Evolutionary conservation across 495 filamentous ascomycete species (phyloP).

Genomic region (Aspergillus asperescens): DNA sequence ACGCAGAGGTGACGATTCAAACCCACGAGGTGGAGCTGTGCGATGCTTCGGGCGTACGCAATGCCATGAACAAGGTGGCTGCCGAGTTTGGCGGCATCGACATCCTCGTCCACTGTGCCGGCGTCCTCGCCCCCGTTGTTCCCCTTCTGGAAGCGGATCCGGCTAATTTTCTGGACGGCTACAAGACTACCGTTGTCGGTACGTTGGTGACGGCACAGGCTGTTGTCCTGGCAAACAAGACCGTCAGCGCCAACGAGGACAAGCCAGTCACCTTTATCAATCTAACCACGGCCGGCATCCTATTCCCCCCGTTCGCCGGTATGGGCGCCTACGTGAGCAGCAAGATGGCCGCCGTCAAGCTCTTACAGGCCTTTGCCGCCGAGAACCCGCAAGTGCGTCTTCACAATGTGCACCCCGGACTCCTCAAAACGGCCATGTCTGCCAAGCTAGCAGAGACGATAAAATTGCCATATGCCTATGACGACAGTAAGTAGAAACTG

Average conservation of each 20-base stretch:
- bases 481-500: constrained; percentile 15
- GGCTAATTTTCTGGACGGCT: constrained; percentile 24
- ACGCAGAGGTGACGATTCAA: constrained; percentile 12
- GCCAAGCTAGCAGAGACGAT: constrained; percentile 13
- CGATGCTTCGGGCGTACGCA: constrained; percentile 17
- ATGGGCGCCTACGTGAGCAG: constrained; percentile 32
- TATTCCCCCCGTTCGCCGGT: constrained; percentile 24
- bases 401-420: constrained; percentile 36
- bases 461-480: constrained; percentile 15
- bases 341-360: constrained; percentile 36
- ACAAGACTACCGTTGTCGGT: constrained; percentile 34
- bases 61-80: constrained; percentile 11
- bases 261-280: constrained; percentile 27
- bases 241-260: constrained; percentile 10
- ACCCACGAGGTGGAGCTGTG: constrained; percentile 17
- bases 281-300: constrained; percentile 25
- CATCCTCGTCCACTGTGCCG: constrained; percentile 36
- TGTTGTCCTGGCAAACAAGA: constrained; percentile 22
- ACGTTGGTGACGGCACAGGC: constrained; percentile 25
- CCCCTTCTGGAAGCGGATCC: constrained; percentile 21
- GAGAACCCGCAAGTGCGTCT: constrained; percentile 40
- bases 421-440: constrained; percentile 31
- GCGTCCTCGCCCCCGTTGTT: constrained; percentile 13
- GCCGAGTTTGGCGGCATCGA: constrained; percentile 25
- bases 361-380: constrained; percentile 34